Evolutionary conservation across 305 asterid species (phyloP).

Genomic region (Fraxinus sp.): DNA sequence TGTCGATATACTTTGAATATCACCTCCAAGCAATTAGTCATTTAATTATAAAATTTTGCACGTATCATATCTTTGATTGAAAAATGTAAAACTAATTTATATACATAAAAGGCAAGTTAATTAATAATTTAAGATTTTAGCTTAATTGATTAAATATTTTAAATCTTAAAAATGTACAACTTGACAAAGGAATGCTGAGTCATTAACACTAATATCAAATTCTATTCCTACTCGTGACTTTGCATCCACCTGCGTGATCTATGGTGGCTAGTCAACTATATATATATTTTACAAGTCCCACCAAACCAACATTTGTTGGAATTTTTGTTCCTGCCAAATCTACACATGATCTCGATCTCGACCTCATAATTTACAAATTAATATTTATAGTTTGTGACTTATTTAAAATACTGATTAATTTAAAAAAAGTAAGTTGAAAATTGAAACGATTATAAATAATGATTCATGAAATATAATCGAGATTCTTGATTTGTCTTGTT

Average conservation of each 20-base stretch:
- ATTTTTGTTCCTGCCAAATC: slow-evolving; percentile 5
- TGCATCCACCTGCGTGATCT: slow-evolving; percentile 31
- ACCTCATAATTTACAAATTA: slow-evolving; percentile 16
- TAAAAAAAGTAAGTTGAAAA: neutral
- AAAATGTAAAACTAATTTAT: no score
- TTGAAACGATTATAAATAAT: neutral
- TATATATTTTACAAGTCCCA: neutral
- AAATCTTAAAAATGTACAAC: slow-evolving; percentile 6
- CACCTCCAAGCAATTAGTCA: neutral
- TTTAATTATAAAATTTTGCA: neutral
- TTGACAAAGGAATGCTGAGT: slow-evolving; percentile 16
- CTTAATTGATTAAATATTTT: neutral
- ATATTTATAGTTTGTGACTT: neutral
- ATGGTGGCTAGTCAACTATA: slow-evolving; percentile 26
- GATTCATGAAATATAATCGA: neutral
- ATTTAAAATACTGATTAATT: neutral
- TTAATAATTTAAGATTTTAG: neutral
- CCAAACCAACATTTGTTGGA: slow-evolving; percentile 19
- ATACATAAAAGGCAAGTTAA: neutral
- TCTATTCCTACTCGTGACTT: slow-evolving; percentile 21
- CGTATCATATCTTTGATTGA: neutral
- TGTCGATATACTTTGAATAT: neutral
- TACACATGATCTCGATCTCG: slow-evolving; percentile 13
- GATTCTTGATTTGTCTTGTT: neutral
- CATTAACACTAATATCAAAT: slow-evolving; percentile 25